Base-by-base conservation (phyloP, 2,329 filamentous ascomycete genomes). In the Fonsecaea pedrosoi region DNA sequence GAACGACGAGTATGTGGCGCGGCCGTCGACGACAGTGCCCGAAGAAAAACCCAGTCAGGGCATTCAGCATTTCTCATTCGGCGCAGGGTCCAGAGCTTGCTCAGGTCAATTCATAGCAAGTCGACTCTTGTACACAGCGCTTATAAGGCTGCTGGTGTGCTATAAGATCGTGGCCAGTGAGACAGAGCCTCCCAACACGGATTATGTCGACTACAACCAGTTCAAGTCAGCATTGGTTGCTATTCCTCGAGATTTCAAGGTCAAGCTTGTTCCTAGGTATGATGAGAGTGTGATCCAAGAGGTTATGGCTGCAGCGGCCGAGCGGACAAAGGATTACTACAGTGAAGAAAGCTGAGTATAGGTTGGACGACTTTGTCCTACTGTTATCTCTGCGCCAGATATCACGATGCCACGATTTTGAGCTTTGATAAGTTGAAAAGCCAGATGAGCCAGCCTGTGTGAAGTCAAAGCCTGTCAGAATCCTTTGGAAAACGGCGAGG, bases 181-280 rank as follows among this genome's bases (percentile, higher is more conserved):
- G 77, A 82, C 74, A 0, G 76, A 82, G 53, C 85, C 86, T 0
- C 86, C 86, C 0, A 88, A 87, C 69, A 87, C 85, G 0, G 85
- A 88, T 72, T 88, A 88, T 68, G 82, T 88, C 4, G 85, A 88
- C 4, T 88, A 88, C 71, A 88, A 88, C 70, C 81, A 84, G 71
- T 83, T 87, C 71, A 87, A 88, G 75, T 83, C 82, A 1, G 86
- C 86, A 0, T 71, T 88, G 38, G 86, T 88, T 12, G 86, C 86
- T 0, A 87, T 88, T 59, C 86, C 86, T 0, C 76, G 82, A 54
- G 82, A 86, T 54, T 88, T 88, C 74, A 86, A 85, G 71, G 82
- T 87, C 4, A 84, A 78, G 71, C 74, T 88, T n/a, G 77, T 86
- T 15, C 84, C 85, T 0, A 78, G 86, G 54, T 83, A 86, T 70